A percentile compares a stretch with the other conserved stretches of the same genome.
Conservation (phyloP, 2,329 filamentous ascomycete genomes). For the Fusarium incarnatum region DNA sequence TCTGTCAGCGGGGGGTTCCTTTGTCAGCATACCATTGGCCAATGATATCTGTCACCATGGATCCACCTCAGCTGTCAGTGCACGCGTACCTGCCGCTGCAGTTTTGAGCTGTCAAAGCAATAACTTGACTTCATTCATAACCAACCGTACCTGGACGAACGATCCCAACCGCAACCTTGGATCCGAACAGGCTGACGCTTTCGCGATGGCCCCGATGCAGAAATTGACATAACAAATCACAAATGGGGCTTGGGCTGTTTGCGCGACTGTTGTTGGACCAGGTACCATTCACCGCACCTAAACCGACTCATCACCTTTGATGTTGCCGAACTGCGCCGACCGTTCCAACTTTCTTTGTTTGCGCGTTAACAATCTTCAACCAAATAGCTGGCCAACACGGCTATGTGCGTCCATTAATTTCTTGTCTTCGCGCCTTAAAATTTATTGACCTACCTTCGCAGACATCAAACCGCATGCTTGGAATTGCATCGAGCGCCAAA, state of each 20-base stretch:
- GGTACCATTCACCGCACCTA: slow-evolving; percentile 14
- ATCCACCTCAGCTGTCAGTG: not conserved
- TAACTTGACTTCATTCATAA: not conserved
- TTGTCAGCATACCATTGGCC: not conserved
- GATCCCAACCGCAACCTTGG: slow-evolving; percentile 10
- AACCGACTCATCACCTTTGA: slow-evolving; percentile 28
- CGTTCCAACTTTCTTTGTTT: not conserved
- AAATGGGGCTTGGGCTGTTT: slow-evolving; percentile 3
- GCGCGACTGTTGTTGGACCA: not conserved
- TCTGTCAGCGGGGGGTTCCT: not conserved
- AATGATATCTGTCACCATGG: not conserved
- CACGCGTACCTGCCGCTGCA: not conserved
- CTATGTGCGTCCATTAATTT: slow-evolving; percentile 22
- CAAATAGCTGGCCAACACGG: slow-evolving; percentile 21
- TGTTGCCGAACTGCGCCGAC: slow-evolving; percentile 31
- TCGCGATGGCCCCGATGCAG: slow-evolving; percentile 27
- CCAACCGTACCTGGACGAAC: not conserved
- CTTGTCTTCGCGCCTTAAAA: not conserved
- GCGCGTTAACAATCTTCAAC: slow-evolving; percentile 5
- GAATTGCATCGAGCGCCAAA: slow-evolving; percentile 26
- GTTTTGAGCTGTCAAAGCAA: not conserved
- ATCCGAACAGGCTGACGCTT: slow-evolving; percentile 1
- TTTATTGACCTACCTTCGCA: slow-evolving; percentile 10
- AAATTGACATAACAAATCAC: slow-evolving; percentile 7
- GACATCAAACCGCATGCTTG: slow-evolving; percentile 43